Conservation (phyloP, 257 asterid species). For the Solanum peruvianum region DNA sequence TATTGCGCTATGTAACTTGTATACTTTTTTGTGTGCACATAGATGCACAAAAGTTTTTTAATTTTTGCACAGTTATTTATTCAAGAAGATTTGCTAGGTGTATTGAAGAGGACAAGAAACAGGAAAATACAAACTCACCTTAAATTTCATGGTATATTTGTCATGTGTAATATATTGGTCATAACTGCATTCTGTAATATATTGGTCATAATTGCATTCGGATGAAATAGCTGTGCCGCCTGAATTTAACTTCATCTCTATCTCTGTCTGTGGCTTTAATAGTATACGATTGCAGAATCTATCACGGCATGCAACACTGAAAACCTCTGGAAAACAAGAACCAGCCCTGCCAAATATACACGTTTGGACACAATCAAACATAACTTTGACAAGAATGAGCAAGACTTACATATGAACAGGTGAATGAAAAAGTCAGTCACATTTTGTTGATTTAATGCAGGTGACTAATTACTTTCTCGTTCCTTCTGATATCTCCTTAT, state of each 20-base stretch:
- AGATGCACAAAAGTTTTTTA: neutral
- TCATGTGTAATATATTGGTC: constrained; percentile 14
- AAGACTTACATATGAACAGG: no score
- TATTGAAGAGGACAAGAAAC: neutral
- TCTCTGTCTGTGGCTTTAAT: no score
- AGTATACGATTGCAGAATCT: no score
- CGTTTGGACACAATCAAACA: no score
- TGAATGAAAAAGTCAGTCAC: neutral
- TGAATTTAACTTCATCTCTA: no score
- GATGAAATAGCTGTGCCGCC: no score
- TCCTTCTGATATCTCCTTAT: neutral
- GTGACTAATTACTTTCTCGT: neutral
- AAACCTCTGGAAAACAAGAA: no score
- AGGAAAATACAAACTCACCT: constrained; percentile 19
- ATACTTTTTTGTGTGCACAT: no score
- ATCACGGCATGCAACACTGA: no score
- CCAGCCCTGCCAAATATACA: no score
- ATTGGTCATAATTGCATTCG: constrained; percentile 7
- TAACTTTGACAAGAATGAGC: no score
- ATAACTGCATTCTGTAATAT: constrained; percentile 6
- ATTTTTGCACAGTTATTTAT: neutral
- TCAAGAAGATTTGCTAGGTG: neutral
- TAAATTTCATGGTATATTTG: constrained; percentile 14
- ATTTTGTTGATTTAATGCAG: neutral
- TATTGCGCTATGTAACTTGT: no score